Base-by-base conservation (phyloP, 805 yeast genomes). In the Starmerella sirachaensis region DNA sequence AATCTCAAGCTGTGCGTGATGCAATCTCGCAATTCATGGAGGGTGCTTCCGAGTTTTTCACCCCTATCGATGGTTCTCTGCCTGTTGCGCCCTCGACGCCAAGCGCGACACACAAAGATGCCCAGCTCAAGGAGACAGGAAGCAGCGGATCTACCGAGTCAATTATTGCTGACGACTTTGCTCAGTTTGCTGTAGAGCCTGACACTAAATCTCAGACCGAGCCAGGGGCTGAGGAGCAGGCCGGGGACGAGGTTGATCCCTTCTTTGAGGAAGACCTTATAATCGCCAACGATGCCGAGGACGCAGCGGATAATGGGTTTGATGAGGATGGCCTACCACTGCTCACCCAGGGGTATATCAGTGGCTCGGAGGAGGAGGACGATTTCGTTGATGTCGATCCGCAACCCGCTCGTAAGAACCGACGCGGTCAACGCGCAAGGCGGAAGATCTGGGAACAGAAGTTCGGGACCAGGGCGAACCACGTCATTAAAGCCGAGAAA, bases 361-460 rank as follows among this genome's bases (percentile, higher is more conserved):
- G 95, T 5, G 94, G 80, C 2, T 76, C 82, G 1, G 93, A 81
- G 24, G 59, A 66, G 51, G 65, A 60, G 12, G 39, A 29, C 13
- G 54, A 46, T 16, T 43, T 34, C 11, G 53, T 43, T 32, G 45
- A 47, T 13, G 48, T 35, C 17, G 25, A 20, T 14, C 48, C 31
- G 14, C 43, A 40, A 24, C 46, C 47, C 14, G 61, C 59, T 44
- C 70, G 88, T 46, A 84, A 85, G 51, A 91, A 91, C 58, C 70
- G 98, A 62, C 74, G 96, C 58, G 98, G 98, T 18, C 98, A 91
- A 63, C 69, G 97, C 43, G 98, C 96, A 1, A 76, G 98, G 62
- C 91, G 88, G 58, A 79, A 81, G 65, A 84, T 91, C 36, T 91
- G 97, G 97, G 98, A 85, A 55, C 64, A 71, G 61, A 88, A 91